phyloP scores from a whole-genome alignment of 176 grass and related monocot species.

The Zoysia japonica region DNA sequence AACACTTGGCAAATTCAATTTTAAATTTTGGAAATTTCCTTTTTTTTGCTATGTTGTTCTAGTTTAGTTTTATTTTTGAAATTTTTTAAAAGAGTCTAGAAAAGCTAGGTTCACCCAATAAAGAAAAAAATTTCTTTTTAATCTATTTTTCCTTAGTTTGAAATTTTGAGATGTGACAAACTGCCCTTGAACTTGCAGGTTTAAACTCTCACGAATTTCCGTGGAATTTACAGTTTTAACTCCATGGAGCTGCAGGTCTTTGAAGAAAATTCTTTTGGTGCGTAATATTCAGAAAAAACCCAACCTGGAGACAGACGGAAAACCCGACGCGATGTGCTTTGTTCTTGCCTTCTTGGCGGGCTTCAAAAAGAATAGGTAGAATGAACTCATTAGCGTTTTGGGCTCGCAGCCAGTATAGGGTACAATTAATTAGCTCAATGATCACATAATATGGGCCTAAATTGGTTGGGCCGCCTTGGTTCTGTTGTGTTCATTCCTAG shows the following conservation, averaged over 20 bases:
- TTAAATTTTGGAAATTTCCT: no score
- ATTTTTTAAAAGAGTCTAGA: no score
- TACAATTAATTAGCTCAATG: not conserved
- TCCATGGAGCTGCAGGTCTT: not conserved
- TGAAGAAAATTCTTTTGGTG: not conserved
- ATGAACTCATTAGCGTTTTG: not conserved
- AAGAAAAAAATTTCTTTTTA: no score
- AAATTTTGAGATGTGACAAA: not conserved
- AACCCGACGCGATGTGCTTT: not conserved
- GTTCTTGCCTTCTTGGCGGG: not conserved
- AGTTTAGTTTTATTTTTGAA: no score
- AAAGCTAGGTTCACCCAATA: no score
- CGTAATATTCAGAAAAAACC: not conserved
- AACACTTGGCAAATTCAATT: no score
- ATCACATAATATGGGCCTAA: no score
- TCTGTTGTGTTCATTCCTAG: not conserved
- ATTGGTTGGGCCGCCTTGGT: not conserved
- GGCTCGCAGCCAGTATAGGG: not conserved
- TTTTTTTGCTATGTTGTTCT: no score
- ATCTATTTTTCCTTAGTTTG: no score
- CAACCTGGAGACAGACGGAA: no score
- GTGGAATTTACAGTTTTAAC: not conserved
- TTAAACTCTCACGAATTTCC: not conserved
- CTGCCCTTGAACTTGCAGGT: not conserved
- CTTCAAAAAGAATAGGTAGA: not conserved